Base-by-base conservation (phyloP, 345 rosid genomes). In the Chamaenerion angustifolium region DNA sequence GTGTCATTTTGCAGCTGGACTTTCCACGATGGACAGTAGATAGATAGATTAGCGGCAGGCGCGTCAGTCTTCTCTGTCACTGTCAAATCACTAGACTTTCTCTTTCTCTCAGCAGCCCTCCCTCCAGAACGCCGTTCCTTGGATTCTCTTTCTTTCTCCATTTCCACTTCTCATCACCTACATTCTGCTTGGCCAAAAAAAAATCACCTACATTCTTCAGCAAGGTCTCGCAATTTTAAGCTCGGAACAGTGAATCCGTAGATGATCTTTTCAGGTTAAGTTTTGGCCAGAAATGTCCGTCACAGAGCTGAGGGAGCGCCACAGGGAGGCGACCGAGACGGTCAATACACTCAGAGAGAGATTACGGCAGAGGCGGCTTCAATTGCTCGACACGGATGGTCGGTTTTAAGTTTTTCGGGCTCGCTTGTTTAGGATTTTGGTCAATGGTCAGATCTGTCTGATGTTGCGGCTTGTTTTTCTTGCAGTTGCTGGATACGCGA, bases 301-400 rank as follows among this genome's bases (percentile, higher is more conserved):
- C 45, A 59, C 83, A 46, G 95, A 93, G 74, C 80, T 93, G 58
- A 93, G 77, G 68, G 96, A 85, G 70, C 87, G 86, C 46, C 96
- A 82, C 75, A 62, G 69, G 40, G 68, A 64, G 16, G 96, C 88
- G 31, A 61, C 79, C 18, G 95, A 81, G 52, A 73, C 74, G 40
- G 88, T 77, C 41, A 75, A 72, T 58, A 66, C 51, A 58, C 94
- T 93, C 42, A 70, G 78, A 46, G 95, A 92, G 42, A 75, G 59
- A 40, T 71, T 93, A 70, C 76, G 57, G 78, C 94, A 82, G 81
- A 77, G 68, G 70, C 90, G 99, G 8, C 82, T 72, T 41, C 83
- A 72, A 61, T 71, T 82, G 46, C 88, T 88, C 15, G 95, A 93
- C 61, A 67, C 85, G 18, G 90, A 89, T 49, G 86, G 96, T 88